These are phyloP conservation scores for Hawksworthiomyces lignivorus DNA, from an alignment of 2,329 filamentous ascomycete genomes.

Conservation along the genomic window DNA sequence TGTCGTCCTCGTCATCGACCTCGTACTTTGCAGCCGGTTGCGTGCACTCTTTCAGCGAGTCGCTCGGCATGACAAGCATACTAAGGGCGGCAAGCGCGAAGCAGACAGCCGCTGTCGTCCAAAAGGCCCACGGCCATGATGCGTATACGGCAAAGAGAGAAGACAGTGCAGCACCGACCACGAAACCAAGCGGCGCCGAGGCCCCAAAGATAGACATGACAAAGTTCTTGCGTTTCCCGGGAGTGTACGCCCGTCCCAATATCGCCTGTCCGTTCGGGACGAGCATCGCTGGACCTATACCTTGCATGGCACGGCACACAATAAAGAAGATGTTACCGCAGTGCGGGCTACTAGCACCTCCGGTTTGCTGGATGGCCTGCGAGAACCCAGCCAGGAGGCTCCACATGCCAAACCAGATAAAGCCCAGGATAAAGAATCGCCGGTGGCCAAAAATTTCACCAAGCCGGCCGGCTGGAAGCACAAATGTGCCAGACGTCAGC, in stretches of 20 bases:
- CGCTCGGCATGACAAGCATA: slow-evolving; percentile 17
- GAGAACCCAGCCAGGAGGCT: slow-evolving; percentile 40
- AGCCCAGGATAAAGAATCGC: slow-evolving; percentile 44
- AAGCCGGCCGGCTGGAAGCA: slow-evolving; percentile 48
- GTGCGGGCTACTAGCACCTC: neutral
- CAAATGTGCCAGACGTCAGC: slow-evolving; percentile 48
- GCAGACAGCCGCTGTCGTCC: slow-evolving; percentile 23
- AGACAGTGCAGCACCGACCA: slow-evolving; percentile 33
- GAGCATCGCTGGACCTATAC: slow-evolving; percentile 52
- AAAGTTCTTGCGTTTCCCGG: slow-evolving; percentile 51
- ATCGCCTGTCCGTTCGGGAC: slow-evolving; percentile 59
- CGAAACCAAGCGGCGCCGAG: slow-evolving; percentile 37
- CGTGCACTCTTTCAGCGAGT: neutral
- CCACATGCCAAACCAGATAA: slow-evolving; percentile 47
- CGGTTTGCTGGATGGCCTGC: slow-evolving; percentile 12
- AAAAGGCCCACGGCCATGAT: slow-evolving; percentile 44
- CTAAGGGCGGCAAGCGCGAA: slow-evolving; percentile 17
- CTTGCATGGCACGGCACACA: slow-evolving; percentile 19
- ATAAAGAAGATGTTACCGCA: slow-evolving; percentile 20
- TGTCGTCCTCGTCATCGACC: neutral
- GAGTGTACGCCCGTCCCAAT: slow-evolving; percentile 48
- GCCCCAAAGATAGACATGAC: slow-evolving; percentile 46
- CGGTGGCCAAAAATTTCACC: slow-evolving; percentile 53
- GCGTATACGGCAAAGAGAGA: slow-evolving; percentile 29
- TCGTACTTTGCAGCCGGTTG: too few relatives aligned